Percentiles rank a stretch among this genome's conserved stretches.
Evolutionary conservation across 2,329 filamentous ascomycete genomes (phyloP).

Genomic region (Phaeosphaeriaceae sp.): DNA sequence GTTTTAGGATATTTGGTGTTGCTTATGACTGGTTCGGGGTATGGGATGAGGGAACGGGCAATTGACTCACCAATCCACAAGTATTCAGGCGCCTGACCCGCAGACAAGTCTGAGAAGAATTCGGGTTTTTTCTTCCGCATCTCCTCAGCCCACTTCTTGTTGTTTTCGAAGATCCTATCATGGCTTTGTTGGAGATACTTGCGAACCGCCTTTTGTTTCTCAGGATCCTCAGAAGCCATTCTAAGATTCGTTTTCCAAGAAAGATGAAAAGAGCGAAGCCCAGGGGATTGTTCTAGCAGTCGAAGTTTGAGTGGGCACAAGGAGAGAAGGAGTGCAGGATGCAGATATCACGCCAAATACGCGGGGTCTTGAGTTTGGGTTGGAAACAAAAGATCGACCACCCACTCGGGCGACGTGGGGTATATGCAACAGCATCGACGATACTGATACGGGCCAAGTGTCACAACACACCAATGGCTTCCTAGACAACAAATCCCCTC

Average conservation of each 20-base stretch:
- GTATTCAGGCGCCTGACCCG: constrained; percentile 73
- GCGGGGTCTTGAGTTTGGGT: constrained; percentile 4
- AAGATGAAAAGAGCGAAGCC: background rate
- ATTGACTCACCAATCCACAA: constrained; percentile 55
- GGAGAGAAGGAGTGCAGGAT: constrained; percentile 1
- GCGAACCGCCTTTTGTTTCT: constrained; percentile 32
- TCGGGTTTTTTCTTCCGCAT: constrained; percentile 65
- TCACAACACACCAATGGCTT: constrained; percentile 5
- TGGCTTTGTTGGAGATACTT: constrained; percentile 68
- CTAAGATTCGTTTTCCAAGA: constrained; percentile 13
- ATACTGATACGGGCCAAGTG: constrained; percentile 20
- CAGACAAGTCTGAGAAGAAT: constrained; percentile 69
- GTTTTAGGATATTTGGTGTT: background rate
- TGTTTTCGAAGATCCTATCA: constrained; percentile 72
- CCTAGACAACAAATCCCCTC: background rate
- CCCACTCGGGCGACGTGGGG: constrained; percentile 27
- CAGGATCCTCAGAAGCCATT: constrained; percentile 31
- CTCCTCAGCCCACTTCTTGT: constrained; percentile 68
- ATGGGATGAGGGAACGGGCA: background rate
- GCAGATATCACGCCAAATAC: constrained; percentile 11
- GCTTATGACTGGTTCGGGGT: constrained; percentile 1
- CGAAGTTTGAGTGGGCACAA: background rate
- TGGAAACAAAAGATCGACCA: constrained; percentile 13
- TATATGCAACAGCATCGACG: constrained; percentile 27
- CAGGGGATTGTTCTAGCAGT: background rate